Evolutionary conservation across 805 yeast genomes (phyloP).

Genomic region (Aciculoconidium aculeatum): DNA sequence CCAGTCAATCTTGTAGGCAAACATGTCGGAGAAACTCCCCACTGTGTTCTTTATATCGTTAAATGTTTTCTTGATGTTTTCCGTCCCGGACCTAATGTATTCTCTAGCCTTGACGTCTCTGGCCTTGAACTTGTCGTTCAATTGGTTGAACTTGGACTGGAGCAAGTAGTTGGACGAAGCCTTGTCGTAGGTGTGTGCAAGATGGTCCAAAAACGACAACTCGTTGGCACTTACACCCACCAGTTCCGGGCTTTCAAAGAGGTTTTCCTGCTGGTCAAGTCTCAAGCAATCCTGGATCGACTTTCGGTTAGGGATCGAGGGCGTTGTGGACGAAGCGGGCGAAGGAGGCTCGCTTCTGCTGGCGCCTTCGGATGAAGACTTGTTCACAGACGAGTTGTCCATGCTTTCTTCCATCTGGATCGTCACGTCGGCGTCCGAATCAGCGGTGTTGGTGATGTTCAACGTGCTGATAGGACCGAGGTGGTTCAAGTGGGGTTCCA

Average conservation of each 20-base stretch:
- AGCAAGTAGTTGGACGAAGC: conserved; percentile 44
- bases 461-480: conserved; percentile 3
- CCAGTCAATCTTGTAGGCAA: conserved; percentile 53
- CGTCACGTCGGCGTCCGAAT: neutral
- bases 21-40: conserved; percentile 33
- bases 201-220: conserved; percentile 9
- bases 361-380: conserved; percentile 1
- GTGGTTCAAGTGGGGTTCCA: neutral
- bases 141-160: conserved; percentile 52
- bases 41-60: conserved; percentile 46
- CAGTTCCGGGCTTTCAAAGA: conserved; percentile 7
- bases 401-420: too few species aligned
- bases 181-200: conserved; percentile 16
- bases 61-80: conserved; percentile 34
- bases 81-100: conserved; percentile 31
- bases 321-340: conserved; percentile 12
- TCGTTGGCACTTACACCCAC: conserved; percentile 3
- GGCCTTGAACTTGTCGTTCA: conserved; percentile 44
- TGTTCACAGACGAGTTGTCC: too few species aligned
- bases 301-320: conserved; percentile 31
- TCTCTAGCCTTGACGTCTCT: conserved; percentile 50
- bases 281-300: conserved; percentile 18
- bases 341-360: conserved; percentile 5
- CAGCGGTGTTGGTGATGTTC: conserved; percentile 1
- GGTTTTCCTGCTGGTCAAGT: conserved; percentile 17